Evolutionary conservation across 192 early-diverging fungal genomes (phyloP).

Genomic region (Diversispora epigaea): DNA sequence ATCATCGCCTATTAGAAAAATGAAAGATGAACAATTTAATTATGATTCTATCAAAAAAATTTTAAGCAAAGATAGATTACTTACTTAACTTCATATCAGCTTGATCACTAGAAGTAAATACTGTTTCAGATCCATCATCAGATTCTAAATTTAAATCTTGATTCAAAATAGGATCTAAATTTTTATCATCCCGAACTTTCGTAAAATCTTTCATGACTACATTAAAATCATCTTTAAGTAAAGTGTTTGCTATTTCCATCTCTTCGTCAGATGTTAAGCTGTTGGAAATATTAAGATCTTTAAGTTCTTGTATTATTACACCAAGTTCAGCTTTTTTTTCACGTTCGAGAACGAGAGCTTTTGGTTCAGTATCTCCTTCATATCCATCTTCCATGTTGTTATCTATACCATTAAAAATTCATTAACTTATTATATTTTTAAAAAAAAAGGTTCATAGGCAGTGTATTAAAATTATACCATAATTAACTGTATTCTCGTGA

Average conservation of each 20-base stretch:
- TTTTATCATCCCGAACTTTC: neutral
- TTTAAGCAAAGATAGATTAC: too few relatives aligned
- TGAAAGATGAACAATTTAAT: too few relatives aligned
- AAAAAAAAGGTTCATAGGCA: too few relatives aligned
- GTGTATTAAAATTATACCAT: too few relatives aligned
- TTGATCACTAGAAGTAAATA: neutral
- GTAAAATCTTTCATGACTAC: neutral
- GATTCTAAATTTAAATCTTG: neutral
- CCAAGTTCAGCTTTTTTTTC: neutral
- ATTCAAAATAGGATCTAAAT: neutral
- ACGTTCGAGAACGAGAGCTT: neutral
- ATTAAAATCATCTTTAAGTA: neutral
- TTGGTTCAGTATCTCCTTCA: slow-evolving; percentile 24
- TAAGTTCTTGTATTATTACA: neutral
- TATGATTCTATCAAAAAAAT: too few relatives aligned
- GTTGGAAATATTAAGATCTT: too few relatives aligned
- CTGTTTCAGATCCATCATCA: neutral
- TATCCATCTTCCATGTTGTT: neutral
- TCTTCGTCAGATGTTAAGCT: neutral
- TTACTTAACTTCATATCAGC: too few relatives aligned
- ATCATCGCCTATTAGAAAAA: too few relatives aligned
- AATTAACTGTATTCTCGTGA: too few relatives aligned
- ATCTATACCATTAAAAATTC: too few relatives aligned
- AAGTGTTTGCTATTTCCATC: neutral
- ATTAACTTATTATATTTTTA: too few relatives aligned